Evolutionary conservation across 73 alveolate species (phyloP), one percentile per base, ranked within the genome.

Genomic region (Chromera velia): DNA sequence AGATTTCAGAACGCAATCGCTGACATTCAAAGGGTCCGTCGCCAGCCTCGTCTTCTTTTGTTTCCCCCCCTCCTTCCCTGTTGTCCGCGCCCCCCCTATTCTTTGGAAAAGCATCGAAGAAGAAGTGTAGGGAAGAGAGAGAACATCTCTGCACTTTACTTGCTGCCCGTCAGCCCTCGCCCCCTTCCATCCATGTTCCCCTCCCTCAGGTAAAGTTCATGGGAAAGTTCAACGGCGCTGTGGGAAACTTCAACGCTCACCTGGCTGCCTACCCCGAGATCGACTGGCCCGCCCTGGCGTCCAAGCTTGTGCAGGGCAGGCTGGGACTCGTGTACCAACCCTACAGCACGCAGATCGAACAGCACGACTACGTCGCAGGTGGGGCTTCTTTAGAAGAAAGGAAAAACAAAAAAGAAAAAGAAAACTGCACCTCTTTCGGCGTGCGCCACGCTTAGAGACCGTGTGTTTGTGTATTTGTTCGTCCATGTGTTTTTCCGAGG

Each of bases 191-290:
- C 45, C 26, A 0, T 28, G 27, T 28, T 0, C 33, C 67, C 67
- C 48, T 29, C n/a, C n/a, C n/a, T n/a, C n/a, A n/a, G n/a, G n/a
- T n/a, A n/a, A 67, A 88, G 45, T 86, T 91, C 64, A 80, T 84
- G 32, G 98, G 96, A n/a, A 93, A 93, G 84, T 86, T 92, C 70
- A 93, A 93, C 80, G 98, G 98, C 22, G 98, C 98, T 4, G 96
- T 91, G 32, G 98, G 98, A 22, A 93, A 93, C 81, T 81, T 89
- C 77, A 93, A 93, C 81, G 98, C 96, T 10, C 98, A 93, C 81
- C 32, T 71, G 28, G 88, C 87, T 33, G 95, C 98, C 47, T 93
- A 89, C 73, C 96, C 98, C 19, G 93, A 86, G 63, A 46, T 76
- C 32, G 93, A 93, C 66, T 93, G 98, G 96, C 84, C 87, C 22